Conservation (phyloP, 257 asterid species). For the Gentiana macrophylla region DNA sequence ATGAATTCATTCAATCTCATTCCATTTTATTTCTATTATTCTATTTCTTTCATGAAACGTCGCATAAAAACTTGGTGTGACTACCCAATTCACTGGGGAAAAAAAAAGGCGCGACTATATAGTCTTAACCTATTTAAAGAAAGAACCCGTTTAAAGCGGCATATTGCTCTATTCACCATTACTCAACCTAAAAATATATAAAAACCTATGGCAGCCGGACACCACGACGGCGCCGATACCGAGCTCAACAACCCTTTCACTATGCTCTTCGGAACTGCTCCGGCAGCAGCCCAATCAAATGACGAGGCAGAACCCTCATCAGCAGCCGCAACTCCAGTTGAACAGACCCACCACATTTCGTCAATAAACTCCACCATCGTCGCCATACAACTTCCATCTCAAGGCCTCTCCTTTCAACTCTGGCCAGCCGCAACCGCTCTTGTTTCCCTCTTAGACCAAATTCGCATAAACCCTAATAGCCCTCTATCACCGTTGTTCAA, state of each 20-base stretch:
- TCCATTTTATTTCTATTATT: too few relatives aligned
- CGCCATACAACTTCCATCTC: slow-evolving; percentile 59
- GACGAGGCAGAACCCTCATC: background rate
- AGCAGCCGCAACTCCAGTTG: background rate
- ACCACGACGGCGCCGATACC: slow-evolving; percentile 1
- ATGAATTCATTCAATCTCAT: too few relatives aligned
- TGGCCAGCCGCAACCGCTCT: slow-evolving; percentile 92
- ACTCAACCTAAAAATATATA: too few relatives aligned
- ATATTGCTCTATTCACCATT: too few relatives aligned
- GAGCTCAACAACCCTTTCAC: slow-evolving; percentile 20
- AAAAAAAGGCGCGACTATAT: too few relatives aligned
- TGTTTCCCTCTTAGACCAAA: slow-evolving; percentile 53
- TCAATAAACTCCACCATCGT: slow-evolving; percentile 41
- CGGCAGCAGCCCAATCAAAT: background rate
- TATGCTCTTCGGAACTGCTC: slow-evolving; percentile 7
- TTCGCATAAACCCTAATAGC: slow-evolving; percentile 3
- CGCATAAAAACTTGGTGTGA: too few relatives aligned
- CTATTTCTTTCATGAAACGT: too few relatives aligned
- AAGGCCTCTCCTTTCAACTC: slow-evolving; percentile 88
- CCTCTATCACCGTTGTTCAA: slow-evolving; percentile 23
- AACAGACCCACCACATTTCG: slow-evolving; percentile 22
- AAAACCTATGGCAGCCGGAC: slow-evolving; percentile 4
- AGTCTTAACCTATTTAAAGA: too few relatives aligned
- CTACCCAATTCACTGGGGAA: too few relatives aligned
- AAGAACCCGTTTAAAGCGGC: too few relatives aligned